These are phyloP conservation scores for Microdochium paspali DNA, from an alignment of 2,329 filamentous ascomycete genomes.

Conservation along the genomic window DNA sequence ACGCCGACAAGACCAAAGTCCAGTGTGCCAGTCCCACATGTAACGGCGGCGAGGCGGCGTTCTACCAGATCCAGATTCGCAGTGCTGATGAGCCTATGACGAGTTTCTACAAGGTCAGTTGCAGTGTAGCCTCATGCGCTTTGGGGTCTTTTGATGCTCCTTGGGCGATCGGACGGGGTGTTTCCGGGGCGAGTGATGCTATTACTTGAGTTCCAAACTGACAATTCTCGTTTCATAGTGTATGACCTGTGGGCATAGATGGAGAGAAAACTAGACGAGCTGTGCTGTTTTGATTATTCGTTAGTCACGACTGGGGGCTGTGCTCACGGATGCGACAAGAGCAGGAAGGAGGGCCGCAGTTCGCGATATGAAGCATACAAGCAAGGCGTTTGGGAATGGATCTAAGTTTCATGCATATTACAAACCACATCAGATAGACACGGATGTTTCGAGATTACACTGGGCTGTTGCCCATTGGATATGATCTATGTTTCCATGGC, in stretches of 20 bases:
- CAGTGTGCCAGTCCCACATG: slow-evolving; percentile 79
- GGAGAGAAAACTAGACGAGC: slow-evolving; percentile 51
- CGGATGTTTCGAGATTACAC: too few relatives aligned
- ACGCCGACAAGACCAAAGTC: slow-evolving; percentile 73
- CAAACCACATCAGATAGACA: too few relatives aligned
- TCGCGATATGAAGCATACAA: background rate
- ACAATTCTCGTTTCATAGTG: slow-evolving; percentile 47
- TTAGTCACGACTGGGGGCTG: too few relatives aligned
- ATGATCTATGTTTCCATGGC: too few relatives aligned
- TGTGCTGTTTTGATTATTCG: too few relatives aligned
- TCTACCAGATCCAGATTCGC: slow-evolving; percentile 94
- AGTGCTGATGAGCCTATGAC: slow-evolving; percentile 99
- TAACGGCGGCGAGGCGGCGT: slow-evolving; percentile 77
- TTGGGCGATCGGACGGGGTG: too few relatives aligned
- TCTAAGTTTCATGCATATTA: too few relatives aligned
- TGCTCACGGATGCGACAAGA: too few relatives aligned
- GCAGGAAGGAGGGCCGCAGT: slow-evolving; percentile 2
- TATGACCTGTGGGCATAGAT: slow-evolving; percentile 55
- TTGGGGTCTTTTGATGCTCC: background rate
- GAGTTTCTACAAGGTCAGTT: slow-evolving; percentile 73
- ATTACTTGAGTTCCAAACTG: too few relatives aligned
- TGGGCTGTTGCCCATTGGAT: too few relatives aligned
- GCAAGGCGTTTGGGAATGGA: too few relatives aligned
- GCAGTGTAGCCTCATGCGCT: background rate
- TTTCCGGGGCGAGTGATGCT: too few relatives aligned